phyloP scores from a whole-genome alignment of 2,329 filamentous ascomycete species.

The Hymenoscyphus infarciens region DNA sequence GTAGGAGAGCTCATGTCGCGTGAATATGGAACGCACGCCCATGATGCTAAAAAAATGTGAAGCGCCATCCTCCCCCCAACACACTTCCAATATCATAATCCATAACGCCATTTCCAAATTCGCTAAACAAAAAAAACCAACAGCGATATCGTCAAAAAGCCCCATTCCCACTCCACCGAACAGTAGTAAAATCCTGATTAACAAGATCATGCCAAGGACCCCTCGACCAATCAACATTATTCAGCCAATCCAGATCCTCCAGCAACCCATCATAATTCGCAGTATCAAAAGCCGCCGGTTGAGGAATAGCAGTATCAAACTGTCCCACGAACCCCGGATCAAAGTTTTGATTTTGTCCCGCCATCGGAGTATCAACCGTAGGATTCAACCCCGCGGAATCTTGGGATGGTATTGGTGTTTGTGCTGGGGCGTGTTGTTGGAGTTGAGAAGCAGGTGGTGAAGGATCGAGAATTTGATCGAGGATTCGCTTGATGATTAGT shows the following conservation, averaged over 20 bases:
- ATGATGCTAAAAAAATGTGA: too few relatives aligned
- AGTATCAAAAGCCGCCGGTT: slow-evolving; percentile 20
- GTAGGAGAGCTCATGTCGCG: too few relatives aligned
- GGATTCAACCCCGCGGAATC: slow-evolving; percentile 1
- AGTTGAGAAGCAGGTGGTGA: slow-evolving; percentile 19
- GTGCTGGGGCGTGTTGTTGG: background rate
- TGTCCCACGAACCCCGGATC: slow-evolving; percentile 9
- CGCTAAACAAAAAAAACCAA: too few relatives aligned
- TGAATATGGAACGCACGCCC: too few relatives aligned
- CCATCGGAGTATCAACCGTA: slow-evolving; percentile 1
- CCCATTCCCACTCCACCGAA: slow-evolving; percentile 10
- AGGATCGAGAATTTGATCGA: slow-evolving; percentile 47
- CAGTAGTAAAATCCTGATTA: slow-evolving; percentile 13
- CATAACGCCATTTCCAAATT: too few relatives aligned
- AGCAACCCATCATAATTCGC: slow-evolving; percentile 22
- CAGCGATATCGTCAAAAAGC: slow-evolving; percentile 1
- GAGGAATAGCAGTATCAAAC: slow-evolving; percentile 18
- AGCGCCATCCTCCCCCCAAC: too few relatives aligned
- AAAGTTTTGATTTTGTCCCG: slow-evolving; percentile 9
- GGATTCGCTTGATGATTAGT: slow-evolving; percentile 47
- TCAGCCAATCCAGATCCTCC: slow-evolving; percentile 33
- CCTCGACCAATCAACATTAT: slow-evolving; percentile 32
- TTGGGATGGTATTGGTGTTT: slow-evolving; percentile 8
- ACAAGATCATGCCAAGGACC: slow-evolving; percentile 33
- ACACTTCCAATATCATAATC: too few relatives aligned